A percentile compares a stretch with the other conserved stretches of the same genome.
These are phyloP conservation scores for Globisporangium lucens DNA, from an alignment of 352 stramenopile genomes.

Conservation along the genomic window DNA sequence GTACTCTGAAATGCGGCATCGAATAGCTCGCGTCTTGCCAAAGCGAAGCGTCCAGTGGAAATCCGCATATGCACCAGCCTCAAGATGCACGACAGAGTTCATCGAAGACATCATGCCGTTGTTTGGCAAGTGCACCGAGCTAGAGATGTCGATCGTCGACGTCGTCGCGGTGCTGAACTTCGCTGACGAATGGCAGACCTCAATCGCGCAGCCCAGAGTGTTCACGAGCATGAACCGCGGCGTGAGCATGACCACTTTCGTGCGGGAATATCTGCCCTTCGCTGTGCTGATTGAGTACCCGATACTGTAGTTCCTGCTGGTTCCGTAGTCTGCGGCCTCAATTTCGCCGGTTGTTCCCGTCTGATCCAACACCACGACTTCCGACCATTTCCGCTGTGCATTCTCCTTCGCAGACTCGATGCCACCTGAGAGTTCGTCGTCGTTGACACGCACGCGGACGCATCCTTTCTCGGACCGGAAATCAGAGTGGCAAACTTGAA, in stretches of 20 bases:
- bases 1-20: constrained; percentile 67
- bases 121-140: constrained; percentile 37
- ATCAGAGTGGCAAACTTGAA: constrained; percentile 82
- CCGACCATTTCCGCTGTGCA: constrained; percentile 67
- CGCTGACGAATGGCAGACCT: constrained; percentile 78
- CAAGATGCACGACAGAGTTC: constrained; percentile 65
- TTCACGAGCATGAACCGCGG: constrained; percentile 86
- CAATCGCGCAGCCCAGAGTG: constrained; percentile 56
- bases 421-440: constrained; percentile 29
- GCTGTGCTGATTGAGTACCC: constrained; percentile 77
- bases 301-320: constrained; percentile 71
- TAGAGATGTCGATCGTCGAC: constrained; percentile 40
- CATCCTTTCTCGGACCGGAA: constrained; percentile 59
- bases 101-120: constrained; percentile 55
- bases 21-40: constrained; percentile 67
- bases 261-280: constrained; percentile 77
- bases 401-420: constrained; percentile 34
- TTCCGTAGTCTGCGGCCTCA: constrained; percentile 58
- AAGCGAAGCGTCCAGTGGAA: constrained; percentile 82
- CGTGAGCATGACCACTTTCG: constrained; percentile 87
- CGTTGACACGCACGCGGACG: constrained; percentile 72
- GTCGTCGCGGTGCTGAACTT: constrained; percentile 39
- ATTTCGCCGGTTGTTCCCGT: constrained; percentile 72
- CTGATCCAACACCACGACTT: constrained; percentile 69
- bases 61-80: constrained; percentile 74